Evolutionary conservation across 2,329 filamentous ascomycete species (phyloP).

Genomic region (Cladosporium sp.): DNA sequence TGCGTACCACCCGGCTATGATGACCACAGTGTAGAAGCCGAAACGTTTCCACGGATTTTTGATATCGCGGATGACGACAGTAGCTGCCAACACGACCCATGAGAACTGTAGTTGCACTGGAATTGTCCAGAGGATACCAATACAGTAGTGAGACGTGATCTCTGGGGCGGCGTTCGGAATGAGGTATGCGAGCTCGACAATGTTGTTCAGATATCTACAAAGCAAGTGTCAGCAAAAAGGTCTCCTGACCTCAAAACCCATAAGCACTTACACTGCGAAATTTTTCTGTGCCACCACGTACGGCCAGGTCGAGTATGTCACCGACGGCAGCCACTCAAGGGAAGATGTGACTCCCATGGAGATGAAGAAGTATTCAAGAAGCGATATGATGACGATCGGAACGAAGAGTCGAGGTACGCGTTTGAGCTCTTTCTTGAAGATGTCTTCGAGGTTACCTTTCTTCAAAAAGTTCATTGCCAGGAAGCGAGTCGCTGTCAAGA

Average conservation of each 20-base stretch:
- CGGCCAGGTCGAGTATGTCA: slow-evolving; percentile 52
- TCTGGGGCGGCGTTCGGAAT: slow-evolving; percentile 52
- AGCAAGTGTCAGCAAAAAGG: background rate
- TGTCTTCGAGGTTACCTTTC: slow-evolving; percentile 44
- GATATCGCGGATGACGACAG: slow-evolving; percentile 47
- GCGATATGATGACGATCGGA: slow-evolving; percentile 46
- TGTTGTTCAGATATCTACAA: slow-evolving; percentile 42
- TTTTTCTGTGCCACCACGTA: slow-evolving; percentile 44
- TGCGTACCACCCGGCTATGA: slow-evolving; percentile 48
- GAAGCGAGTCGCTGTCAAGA: slow-evolving; percentile 51
- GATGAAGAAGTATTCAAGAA: slow-evolving; percentile 50
- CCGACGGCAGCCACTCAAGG: slow-evolving; percentile 47
- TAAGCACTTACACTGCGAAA: slow-evolving; percentile 38
- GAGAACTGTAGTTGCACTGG: slow-evolving; percentile 51
- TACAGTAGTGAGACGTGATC: slow-evolving; percentile 51
- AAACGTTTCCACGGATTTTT: slow-evolving; percentile 51
- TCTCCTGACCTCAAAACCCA: too few species aligned
- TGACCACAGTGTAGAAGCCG: slow-evolving; percentile 45
- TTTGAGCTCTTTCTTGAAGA: slow-evolving; percentile 48
- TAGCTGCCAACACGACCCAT: slow-evolving; percentile 46
- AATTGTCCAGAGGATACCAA: slow-evolving; percentile 53
- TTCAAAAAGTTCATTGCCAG: slow-evolving; percentile 45
- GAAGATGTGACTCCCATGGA: slow-evolving; percentile 46
- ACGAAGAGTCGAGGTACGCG: slow-evolving; percentile 49
- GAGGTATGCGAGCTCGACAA: slow-evolving; percentile 48